These are phyloP conservation scores for Prunus persica DNA, from an alignment of 306 rosid species.

Conservation along the genomic window DNA sequence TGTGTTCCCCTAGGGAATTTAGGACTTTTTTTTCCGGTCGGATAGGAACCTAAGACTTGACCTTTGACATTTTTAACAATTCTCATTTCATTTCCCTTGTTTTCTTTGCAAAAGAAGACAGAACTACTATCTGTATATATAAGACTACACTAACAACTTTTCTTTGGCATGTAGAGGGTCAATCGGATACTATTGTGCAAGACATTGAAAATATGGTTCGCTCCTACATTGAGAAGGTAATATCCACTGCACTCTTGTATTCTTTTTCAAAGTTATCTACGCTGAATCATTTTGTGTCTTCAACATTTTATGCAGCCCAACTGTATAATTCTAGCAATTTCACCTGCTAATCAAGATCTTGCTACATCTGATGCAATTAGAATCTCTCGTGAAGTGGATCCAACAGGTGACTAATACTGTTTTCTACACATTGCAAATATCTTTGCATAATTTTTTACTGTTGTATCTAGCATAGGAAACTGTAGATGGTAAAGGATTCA, in stretches of 20 bases:
- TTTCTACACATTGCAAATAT: background rate
- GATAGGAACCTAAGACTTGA: no score
- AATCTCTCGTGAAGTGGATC: constrained; percentile 95
- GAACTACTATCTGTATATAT: background rate
- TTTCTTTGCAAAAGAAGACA: background rate
- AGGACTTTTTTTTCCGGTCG: background rate
- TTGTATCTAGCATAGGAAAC: background rate
- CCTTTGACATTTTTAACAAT: background rate
- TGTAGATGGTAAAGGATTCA: background rate
- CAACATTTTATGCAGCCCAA: constrained; percentile 62
- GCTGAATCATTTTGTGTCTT: constrained; percentile 10
- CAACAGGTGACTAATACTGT: constrained; percentile 58
- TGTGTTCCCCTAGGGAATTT: no score
- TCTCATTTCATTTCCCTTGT: background rate
- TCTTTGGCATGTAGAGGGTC: constrained; percentile 71
- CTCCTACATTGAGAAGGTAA: constrained; percentile 89
- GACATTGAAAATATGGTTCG: constrained; percentile 97
- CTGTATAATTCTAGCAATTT: constrained; percentile 85
- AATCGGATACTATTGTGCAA: constrained; percentile 84
- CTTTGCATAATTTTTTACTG: no score
- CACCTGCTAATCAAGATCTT: constrained; percentile 99
- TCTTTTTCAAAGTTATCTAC: background rate
- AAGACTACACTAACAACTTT: constrained; percentile 15
- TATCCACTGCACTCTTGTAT: constrained; percentile 8
- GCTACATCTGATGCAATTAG: constrained; percentile 97